Percentiles rank a stretch among this genome's conserved stretches.
Evolutionary conservation across 75 land plant species (phyloP).

Genomic region (Chamaecyparis obtusa): DNA sequence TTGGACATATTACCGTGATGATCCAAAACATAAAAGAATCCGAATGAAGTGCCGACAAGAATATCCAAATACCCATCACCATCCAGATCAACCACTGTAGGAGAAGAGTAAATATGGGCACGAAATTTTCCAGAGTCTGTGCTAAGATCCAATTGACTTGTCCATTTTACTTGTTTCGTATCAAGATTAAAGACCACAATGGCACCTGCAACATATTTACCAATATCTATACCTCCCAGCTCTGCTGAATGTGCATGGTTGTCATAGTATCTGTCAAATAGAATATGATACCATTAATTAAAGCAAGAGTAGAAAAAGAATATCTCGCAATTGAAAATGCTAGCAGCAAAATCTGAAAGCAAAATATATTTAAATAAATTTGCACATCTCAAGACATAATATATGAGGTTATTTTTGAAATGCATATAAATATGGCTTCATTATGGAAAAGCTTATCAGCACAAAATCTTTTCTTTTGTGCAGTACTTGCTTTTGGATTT

Average conservation of each 20-base stretch:
- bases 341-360: neutral
- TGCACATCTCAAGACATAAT: neutral
- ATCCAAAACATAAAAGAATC: conserved; percentile 88
- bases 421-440: neutral
- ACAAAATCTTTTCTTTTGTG: neutral
- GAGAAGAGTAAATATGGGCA: conserved; percentile 95
- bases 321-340: neutral
- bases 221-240: conserved; percentile 76
- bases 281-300: neutral
- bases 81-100: conserved; percentile 92
- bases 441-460: neutral
- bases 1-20: conserved; percentile 62
- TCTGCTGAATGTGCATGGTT: conserved; percentile 73
- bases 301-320: neutral
- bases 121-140: conserved; percentile 79
- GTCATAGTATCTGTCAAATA: conserved; percentile 82
- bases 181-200: conserved; percentile 94
- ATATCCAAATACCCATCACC: conserved; percentile 95
- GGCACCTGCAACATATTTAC: conserved; percentile 88
- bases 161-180: conserved; percentile 98
- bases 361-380: neutral
- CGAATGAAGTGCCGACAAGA: conserved; percentile 93
- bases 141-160: conserved; percentile 70
- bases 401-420: neutral
- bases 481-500: neutral